Conservation (phyloP, 2,329 filamentous ascomycete genomes). For the Cladophialophora psammophila region DNA sequence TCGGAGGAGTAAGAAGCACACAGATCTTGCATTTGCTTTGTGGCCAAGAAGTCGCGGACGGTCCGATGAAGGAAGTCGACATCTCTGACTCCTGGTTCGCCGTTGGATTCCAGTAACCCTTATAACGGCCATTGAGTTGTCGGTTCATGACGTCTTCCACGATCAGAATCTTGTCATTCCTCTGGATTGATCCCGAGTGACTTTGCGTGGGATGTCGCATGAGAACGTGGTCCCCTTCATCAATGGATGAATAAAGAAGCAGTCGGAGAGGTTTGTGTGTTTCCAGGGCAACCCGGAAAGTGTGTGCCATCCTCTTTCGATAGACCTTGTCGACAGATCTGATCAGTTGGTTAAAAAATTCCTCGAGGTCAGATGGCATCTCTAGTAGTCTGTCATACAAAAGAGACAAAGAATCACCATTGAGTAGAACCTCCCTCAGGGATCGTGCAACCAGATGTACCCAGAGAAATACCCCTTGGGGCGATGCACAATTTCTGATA, state of each 20-base stretch:
- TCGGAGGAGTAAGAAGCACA: neutral
- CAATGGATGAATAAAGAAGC: neutral
- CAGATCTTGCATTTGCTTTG: neutral
- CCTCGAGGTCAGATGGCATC: constrained; percentile 9
- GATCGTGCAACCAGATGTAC: constrained; percentile 1
- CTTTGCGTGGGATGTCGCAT: neutral
- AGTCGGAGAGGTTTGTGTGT: neutral
- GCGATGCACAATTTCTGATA: constrained; percentile 6
- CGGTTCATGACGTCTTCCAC: neutral
- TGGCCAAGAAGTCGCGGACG: constrained; percentile 6
- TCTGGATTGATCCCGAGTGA: neutral
- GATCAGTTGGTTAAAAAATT: constrained; percentile 6
- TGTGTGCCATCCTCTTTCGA: constrained; percentile 3
- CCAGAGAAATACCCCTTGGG: constrained; percentile 14
- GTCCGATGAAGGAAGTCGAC: constrained; percentile 12
- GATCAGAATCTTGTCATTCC: neutral
- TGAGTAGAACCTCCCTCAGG: neutral
- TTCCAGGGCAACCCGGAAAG: constrained; percentile 1
- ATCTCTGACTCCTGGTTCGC: neutral
- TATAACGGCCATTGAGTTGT: constrained; percentile 12
- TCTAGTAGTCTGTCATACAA: neutral
- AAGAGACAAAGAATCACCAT: constrained; percentile 3
- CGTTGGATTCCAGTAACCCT: neutral
- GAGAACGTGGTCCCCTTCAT: neutral
- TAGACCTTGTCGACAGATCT: constrained; percentile 8